A percentile compares a stretch with the other conserved stretches of the same genome.
These are phyloP conservation scores for Metschnikowia kofuensis DNA, from an alignment of 805 yeast species.

Conservation along the genomic window DNA sequence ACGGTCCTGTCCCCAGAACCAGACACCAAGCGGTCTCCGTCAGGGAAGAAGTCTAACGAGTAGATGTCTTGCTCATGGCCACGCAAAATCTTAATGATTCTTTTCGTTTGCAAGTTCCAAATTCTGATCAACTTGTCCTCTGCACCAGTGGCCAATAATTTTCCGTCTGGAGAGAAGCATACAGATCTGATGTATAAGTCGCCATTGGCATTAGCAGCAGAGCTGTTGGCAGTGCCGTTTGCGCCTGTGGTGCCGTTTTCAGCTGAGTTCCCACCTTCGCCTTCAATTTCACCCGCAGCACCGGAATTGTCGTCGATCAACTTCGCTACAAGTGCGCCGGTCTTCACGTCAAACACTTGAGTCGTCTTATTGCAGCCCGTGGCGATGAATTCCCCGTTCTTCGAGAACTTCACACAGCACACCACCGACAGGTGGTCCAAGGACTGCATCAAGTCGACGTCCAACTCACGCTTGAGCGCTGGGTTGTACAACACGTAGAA, in stretches of 20 bases:
- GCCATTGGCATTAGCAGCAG: constrained; percentile 62
- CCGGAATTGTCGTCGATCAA: constrained; percentile 67
- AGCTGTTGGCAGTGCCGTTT: constrained; percentile 24
- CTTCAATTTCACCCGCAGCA: constrained; percentile 15
- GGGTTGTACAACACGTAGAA: constrained; percentile 91
- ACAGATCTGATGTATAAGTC: constrained; percentile 94
- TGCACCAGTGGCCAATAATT: constrained; percentile 90
- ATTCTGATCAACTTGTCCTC: constrained; percentile 88
- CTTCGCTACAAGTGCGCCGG: constrained; percentile 86
- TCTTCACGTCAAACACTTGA: constrained; percentile 87
- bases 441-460: constrained; percentile 85
- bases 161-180: constrained; percentile 92
- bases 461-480: constrained; percentile 61
- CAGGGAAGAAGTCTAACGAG: constrained; percentile 91
- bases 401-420: constrained; percentile 91
- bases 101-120: constrained; percentile 87
- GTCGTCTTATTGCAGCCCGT: constrained; percentile 97
- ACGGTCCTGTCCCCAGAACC: constrained; percentile 98
- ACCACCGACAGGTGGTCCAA: constrained; percentile 93
- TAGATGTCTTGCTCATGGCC: constrained; percentile 99
- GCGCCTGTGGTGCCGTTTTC: constrained; percentile 37
- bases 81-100: constrained; percentile 78
- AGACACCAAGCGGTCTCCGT: constrained; percentile 87
- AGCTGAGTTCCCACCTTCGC: constrained; percentile 26
- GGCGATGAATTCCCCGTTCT: constrained; percentile 88